phyloP scores from a whole-genome alignment of 768 basidiomycete species.

The Boletus sp. region DNA sequence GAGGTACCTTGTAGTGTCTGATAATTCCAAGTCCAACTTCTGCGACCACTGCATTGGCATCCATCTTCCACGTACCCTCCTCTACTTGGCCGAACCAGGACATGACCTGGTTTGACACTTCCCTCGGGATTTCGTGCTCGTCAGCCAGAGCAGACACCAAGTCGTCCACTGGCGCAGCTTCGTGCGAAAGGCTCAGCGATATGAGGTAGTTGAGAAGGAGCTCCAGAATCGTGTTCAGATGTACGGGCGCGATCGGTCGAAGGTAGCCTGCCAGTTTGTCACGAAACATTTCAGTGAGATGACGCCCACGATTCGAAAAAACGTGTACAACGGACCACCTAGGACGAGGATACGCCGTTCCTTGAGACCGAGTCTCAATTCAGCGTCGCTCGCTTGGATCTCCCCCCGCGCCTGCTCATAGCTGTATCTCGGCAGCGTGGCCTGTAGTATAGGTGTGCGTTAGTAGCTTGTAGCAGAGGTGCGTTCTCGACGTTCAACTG shows the following conservation, averaged over 20 bases:
- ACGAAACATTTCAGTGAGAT: not conserved
- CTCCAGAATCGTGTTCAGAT: slow-evolving; percentile 69
- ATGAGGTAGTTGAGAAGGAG: slow-evolving; percentile 71
- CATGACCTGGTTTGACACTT: slow-evolving; percentile 68
- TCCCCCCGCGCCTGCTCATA: slow-evolving; percentile 59
- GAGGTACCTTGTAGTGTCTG: slow-evolving; percentile 51
- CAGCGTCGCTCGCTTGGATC: slow-evolving; percentile 81
- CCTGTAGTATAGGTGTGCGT: slow-evolving; percentile 12
- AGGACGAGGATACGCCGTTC: slow-evolving; percentile 71
- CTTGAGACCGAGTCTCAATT: slow-evolving; percentile 61
- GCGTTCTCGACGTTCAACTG: slow-evolving; percentile 5
- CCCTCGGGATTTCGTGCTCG: slow-evolving; percentile 66
- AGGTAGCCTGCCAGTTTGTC: slow-evolving; percentile 50
- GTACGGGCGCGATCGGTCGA: slow-evolving; percentile 64
- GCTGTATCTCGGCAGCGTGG: slow-evolving; percentile 40
- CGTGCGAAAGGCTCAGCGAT: slow-evolving; percentile 53
- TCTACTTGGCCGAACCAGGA: slow-evolving; percentile 73
- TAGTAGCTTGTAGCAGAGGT: not conserved
- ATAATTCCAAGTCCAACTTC: slow-evolving; percentile 80
- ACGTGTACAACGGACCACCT: slow-evolving; percentile 43
- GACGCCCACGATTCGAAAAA: not conserved
- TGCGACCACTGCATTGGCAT: slow-evolving; percentile 56
- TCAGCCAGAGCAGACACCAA: slow-evolving; percentile 59
- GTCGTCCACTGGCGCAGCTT: slow-evolving; percentile 54
- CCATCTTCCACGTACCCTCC: slow-evolving; percentile 61